Percentiles rank a stretch among this genome's conserved stretches.
phyloP scores from a whole-genome alignment of 345 rosid species.

The Syzygium aqueum region DNA sequence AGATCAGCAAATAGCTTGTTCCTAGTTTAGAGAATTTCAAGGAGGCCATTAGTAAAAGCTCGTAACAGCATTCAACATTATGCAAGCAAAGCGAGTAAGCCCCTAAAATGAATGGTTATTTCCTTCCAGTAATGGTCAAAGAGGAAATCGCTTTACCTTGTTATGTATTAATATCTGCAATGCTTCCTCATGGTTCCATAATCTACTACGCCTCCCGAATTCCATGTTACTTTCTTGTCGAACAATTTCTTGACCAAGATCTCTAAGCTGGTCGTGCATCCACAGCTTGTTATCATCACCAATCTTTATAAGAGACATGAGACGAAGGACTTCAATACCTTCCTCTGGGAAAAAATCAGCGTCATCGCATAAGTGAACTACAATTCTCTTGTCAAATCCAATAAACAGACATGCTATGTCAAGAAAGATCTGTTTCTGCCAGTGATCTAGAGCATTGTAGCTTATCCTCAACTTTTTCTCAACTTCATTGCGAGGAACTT shows the following conservation, averaged over 20 bases:
- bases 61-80: not conserved
- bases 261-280: slow-evolving; percentile 14
- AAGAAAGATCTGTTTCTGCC: slow-evolving; percentile 14
- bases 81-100: not conserved
- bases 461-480: slow-evolving; percentile 9
- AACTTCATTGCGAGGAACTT: slow-evolving; percentile 10
- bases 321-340: slow-evolving; percentile 11
- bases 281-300: slow-evolving; percentile 10
- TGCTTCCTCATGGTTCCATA: slow-evolving; percentile 10
- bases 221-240: slow-evolving; percentile 6
- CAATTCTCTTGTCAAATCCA: slow-evolving; percentile 9
- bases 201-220: slow-evolving; percentile 4
- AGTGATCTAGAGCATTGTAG: slow-evolving; percentile 10
- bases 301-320: slow-evolving; percentile 10
- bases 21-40: not conserved
- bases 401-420: slow-evolving; percentile 12
- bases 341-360: slow-evolving; percentile 12
- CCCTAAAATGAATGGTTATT: not conserved
- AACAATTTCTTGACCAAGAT: slow-evolving; percentile 10
- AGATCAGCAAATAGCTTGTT: not conserved
- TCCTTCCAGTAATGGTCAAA: not conserved
- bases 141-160: not conserved
- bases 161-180: not conserved
- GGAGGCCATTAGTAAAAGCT: not conserved
- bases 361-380: slow-evolving; percentile 8